Evolutionary conservation across 345 rosid species (phyloP), one percentile per base, ranked within the genome.

Genomic region (Hibiscus mutabilis): DNA sequence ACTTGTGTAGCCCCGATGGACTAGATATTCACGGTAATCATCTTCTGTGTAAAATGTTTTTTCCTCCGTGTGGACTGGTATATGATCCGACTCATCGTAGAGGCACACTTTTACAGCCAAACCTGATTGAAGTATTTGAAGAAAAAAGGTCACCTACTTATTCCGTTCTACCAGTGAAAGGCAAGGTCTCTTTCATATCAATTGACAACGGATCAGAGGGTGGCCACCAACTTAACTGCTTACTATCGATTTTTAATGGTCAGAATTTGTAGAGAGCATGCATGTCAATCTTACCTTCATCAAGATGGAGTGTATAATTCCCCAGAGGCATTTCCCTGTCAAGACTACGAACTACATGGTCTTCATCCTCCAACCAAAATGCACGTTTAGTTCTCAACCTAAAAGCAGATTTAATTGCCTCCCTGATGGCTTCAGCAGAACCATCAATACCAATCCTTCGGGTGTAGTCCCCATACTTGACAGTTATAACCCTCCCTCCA

Each of bases 321-420:
- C 98, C 98, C 73, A 89, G 49, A 69, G 99, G 99, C 99, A 95
- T 92, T 73, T 92, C 98, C 79, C 89, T 79, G 79, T 92, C 99
- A 53, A 95, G 90, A 79, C 91, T 77, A 11, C 98, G 89, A 64
- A 90, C 79, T 68, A 92, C 73, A 77, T 88, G 96, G 65, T 87
- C 93, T 82, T 92, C 98, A 82, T 92, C 99, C 84, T 95, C 99
- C 82, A 92, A 77, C 98, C 97, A 95, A 81, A 95, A 95, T 52
- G 97, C 99, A 19, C 98, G 88, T 68, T 84, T 87, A 2, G 94
- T 95, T 82, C 97, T 84, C 69, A 90, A 77, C 65, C 99, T 81
- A 74, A 95, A 92, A 73, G 96, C 88, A 29, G 89, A 89, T 75
- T 82, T 91, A 74, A 92, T 85, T 8, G 97, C 89, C 71, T 91